phyloP scores from a whole-genome alignment of 306 rosid genomes.

The Chamaecrista fasciculata region DNA sequence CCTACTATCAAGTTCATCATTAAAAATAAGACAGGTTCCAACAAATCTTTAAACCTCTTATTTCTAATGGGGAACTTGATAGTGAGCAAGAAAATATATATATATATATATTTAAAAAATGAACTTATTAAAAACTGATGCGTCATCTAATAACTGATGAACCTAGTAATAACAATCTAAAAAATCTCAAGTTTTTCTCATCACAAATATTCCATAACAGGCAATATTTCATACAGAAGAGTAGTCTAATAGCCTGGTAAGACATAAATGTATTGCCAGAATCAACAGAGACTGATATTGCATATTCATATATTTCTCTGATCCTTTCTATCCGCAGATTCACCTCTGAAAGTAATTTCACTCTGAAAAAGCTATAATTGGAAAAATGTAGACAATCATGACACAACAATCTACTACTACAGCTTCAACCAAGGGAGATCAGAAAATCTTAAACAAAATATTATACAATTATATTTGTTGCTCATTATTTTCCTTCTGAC shows the following conservation, averaged over 20 bases:
- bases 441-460: slow-evolving; percentile 21
- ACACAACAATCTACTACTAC: neutral
- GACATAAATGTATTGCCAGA: neutral
- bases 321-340: neutral
- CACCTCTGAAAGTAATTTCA: neutral
- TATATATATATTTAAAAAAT: no score
- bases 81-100: no score
- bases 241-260: neutral
- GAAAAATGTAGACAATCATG: neutral
- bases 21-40: no score
- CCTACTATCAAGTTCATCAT: no score
- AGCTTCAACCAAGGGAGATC: neutral
- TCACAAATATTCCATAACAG: slow-evolving; percentile 5
- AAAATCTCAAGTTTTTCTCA: no score
- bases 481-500: slow-evolving; percentile 24
- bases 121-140: no score
- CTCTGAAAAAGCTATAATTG: neutral
- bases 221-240: neutral
- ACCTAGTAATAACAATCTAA: no score
- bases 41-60: no score
- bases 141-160: no score
- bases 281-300: neutral
- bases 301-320: neutral
- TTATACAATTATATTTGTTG: slow-evolving; percentile 20
- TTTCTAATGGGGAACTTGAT: no score